Evolutionary conservation across 495 filamentous ascomycete species (phyloP), one percentile per base, ranked within the genome.

Genomic region (Aspergillus sclerotiicarbonarius): DNA sequence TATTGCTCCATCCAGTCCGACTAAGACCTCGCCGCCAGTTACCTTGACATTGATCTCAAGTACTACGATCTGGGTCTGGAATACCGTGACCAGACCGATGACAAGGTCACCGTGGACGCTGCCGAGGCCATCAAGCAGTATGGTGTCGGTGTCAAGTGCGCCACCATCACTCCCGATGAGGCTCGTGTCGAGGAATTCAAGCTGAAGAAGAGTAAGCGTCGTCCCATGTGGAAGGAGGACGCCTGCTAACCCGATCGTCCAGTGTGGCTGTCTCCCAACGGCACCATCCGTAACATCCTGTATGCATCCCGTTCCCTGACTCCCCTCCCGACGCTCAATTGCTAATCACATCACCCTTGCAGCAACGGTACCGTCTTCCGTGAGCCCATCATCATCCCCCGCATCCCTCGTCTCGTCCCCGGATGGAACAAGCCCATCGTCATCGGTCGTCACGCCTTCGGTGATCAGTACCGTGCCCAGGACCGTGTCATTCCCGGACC

Each of bases 341-440:
- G 31, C 53, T 41, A 19, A 48, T 31, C 45, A 53, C 67, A 51
- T 66, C 25, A 21, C 13, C 51, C 19, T n/a, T 44, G n/a, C 45
- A 82, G 80, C 37, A 92, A 92, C 58, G 94, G 94, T 59, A 98
- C 94, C 64, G 92, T 98, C 58, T 98, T 98, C 86, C 86, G 94
- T 72, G 94, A 96, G 75, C 94, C 94, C 64, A 98, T 98, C 62
- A 88, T 98, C 67, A 98, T 98, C 62, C 87, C 89, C 55, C 83
- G 84, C 62, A 90, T 98, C 59, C 94, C 94, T 53, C 87, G 93
- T 63, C 84, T 98, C 45, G 90, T 98, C 20, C 90, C 91, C 13
- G 92, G 92, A 65, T 98, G 94, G 94, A 96, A 91, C 82, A 90
- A 96, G 75, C 89, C 94, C 68, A 98, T 98, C 74, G 93, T 98